Evolutionary conservation across 2,329 filamentous ascomycete species (phyloP), one percentile per base, ranked within the genome.

Genomic region (Cladobotryum mycophilum): DNA sequence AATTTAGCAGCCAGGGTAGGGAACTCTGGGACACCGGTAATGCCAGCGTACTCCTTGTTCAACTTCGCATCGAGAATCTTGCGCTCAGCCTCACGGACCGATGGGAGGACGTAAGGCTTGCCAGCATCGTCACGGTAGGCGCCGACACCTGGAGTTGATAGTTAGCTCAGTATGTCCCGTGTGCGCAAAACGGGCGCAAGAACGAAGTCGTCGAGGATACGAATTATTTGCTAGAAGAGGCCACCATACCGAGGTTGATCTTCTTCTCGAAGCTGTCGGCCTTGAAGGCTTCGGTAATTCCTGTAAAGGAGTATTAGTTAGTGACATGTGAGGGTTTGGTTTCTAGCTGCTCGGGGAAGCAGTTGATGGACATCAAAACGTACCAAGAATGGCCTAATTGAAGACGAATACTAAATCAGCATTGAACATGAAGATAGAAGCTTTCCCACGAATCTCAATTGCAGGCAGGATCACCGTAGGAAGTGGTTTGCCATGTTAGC

Each of bases 231-330:
- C 48, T 54, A 47, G 30, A 44, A 49, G 41, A 40, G 17, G 40
- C 40, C 8, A 22, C 35, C 79, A 65, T 75, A 87, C 88, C 93
- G 55, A 99, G 78, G 78, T 97, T 97, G 80, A 99, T 97, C 84
- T 97, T 99, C 78, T 96, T 84, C 57, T 83, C 76, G 73, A 95
- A 92, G 65, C 78, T 81, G 71, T 99, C 93, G 72, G 91, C 91
- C 81, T 97, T 99, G 87, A 93, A 99, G 55, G 93, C 93, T 77
- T 99, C 93, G 57, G 93, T 97, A 75, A 99, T 90, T 70, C 88
- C 86, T 85, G 59, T 18, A 47, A 48, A 45, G 22, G 6, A 25
- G 47, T 41, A 49, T 40, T 2, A 20, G 56, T 65, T 63, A 66
- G 62, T 40, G 35, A 50, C 45, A 53, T 53, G 41, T 47, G 41